Base-by-base conservation (phyloP, 768 basidiomycete genomes). In the Russula compacta region DNA sequence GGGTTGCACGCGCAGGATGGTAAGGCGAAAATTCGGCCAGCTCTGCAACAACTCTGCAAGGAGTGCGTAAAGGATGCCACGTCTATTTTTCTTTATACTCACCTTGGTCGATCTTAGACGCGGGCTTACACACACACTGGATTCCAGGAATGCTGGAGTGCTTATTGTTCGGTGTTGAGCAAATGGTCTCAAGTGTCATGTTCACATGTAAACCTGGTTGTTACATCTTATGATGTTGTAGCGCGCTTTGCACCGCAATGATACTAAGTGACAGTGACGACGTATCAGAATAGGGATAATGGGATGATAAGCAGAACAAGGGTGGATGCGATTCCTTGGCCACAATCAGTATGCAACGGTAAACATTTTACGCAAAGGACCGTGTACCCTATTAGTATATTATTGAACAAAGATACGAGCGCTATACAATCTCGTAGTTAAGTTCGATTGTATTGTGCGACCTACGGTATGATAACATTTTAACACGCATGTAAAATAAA, bases 91-190 rank as follows among this genome's bases (percentile, higher is more conserved):
- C 21, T 35, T 4, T 42, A 14, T 12, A 42, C 56, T 53, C 8
- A 58, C 47, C 19, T n/a, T 11, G 39, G 44, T 48, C 35, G 15
- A 53, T 15, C 12, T 10, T 32, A 62, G 61, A 40, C 56, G 39
- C 11, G 19, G 46, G 6, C 11, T 58, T 14, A n/a, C 2, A 15
- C n/a, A 58, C 43, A 35, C 12, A 10, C 46, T 35, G 51, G 32
- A 58, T 58, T 46, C 56, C 29, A 49, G 8, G 39, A 62, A 62
- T 43, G 17, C 33, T 15, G 61, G 61, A 19, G 52, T 58, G 33
- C 46, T 62, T 24, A 19, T 62, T 24, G 61, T 62, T 48, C 56
- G n/a, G 4, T 35, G 53, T 44, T 43, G 53, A 55, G 5, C 40
- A 17, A 29, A n/a, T 4, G 32, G 8, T 15, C 21, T 12, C n/a